Base-by-base conservation (phyloP, 768 basidiomycete species). In the Gautieria morchelliformis region DNA sequence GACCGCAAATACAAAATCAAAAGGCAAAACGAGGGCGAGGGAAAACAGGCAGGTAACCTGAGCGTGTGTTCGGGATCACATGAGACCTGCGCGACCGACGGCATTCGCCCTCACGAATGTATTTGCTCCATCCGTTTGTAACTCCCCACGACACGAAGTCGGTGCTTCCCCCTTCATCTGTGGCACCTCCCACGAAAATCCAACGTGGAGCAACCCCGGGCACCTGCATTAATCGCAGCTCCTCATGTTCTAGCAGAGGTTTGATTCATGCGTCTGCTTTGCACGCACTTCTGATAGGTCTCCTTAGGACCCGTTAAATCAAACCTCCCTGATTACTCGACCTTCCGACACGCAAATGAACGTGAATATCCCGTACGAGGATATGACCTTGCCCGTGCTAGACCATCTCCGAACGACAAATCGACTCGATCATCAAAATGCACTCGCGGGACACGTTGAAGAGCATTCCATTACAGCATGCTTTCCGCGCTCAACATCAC, bases 261-360 rank as follows among this genome's bases (percentile, higher is more conserved):
- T 58, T 48, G 79, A 68, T 58, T 37, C 45, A 53, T 44, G 30
- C 45, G 17, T 46, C 27, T 58, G 37, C 54, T 63, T 46, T 35
- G n/a, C 14, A 30, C 15, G 39, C n/a, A n/a, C 11, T 41, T 30
- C 63, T 63, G 58, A 68, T 53, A 42, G 30, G 33, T 58, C 53
- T 41, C 27, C 55, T 15, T 65, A 94, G 91, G 91, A 93, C 66
- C 88, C 86, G 9, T 74, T 92, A 58, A 79, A 85, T 55, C 83
- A 88, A 69, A 81, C 84, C 0, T 86, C 91, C 4, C 77, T 97
- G 56, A 79, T 96, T 59, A 91, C 88, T 9, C 82, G 94, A 22
- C 92, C 93, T n/a, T 93, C 90, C 12, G 94, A 97, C 71, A 93
- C 92, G 5, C 91, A 93, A 67, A 96, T 96, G 83, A 91, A 96